phyloP scores from a whole-genome alignment of 108 stramenopile species.

The Epithemia pelagica region DNA sequence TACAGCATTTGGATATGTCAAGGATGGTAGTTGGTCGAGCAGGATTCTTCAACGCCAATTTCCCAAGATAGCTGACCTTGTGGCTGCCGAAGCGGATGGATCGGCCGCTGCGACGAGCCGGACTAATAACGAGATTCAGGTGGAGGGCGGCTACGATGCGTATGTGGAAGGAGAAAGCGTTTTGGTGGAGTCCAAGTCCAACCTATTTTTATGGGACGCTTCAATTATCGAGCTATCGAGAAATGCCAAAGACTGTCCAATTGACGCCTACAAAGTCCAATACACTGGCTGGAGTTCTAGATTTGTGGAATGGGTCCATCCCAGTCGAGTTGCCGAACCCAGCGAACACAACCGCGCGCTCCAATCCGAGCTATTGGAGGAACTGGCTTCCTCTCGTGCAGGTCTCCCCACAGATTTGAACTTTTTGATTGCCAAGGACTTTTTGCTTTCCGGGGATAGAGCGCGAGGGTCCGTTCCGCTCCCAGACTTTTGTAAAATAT shows the following conservation, averaged over 20 bases:
- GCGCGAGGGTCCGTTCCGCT: conserved; percentile 36
- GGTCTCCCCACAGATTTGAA: conserved; percentile 40
- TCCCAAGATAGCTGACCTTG: background rate
- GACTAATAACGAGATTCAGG: background rate
- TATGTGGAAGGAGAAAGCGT: conserved; percentile 64
- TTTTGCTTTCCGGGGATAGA: conserved; percentile 45
- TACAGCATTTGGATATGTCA: conserved; percentile 33
- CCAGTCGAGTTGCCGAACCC: conserved; percentile 56
- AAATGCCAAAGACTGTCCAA: conserved; percentile 11
- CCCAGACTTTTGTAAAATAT: conserved; percentile 48
- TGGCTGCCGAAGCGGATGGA: background rate
- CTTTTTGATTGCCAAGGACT: conserved; percentile 43
- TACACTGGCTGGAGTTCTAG: conserved; percentile 79
- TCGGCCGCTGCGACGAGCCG: background rate
- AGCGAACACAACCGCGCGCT: conserved; percentile 50
- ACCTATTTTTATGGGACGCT: conserved; percentile 64
- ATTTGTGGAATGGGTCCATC: conserved; percentile 78
- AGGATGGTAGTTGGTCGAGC: conserved; percentile 51
- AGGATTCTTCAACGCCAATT: conserved; percentile 42
- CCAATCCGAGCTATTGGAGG: conserved; percentile 50
- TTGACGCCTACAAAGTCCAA: conserved; percentile 58
- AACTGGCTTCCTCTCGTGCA: conserved; percentile 16
- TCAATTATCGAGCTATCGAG: conserved; percentile 44
- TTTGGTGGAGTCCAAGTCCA: conserved; percentile 60
- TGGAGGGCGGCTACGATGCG: conserved; percentile 12